Base-by-base conservation (phyloP, 78 protist species). In the Dictyostelium intermedium region DNA sequence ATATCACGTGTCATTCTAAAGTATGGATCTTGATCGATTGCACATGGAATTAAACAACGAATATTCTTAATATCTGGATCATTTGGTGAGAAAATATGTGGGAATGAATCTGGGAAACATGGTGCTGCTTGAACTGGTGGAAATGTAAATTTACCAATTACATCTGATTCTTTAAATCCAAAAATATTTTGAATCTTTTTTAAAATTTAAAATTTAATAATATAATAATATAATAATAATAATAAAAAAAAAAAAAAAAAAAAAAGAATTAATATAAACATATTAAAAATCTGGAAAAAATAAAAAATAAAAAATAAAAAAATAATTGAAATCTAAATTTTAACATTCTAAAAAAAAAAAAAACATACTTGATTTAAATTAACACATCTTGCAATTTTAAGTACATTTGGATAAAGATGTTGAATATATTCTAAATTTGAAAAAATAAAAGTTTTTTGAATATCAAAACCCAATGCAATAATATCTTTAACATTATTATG, bases 1-100 rank as follows among this genome's bases (percentile, higher is more conserved):
- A 99, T 96, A 85, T 99, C 99, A 7, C 99, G 84, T 11, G 99
- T 98, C 97, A 98, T 85, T 63, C 99, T 95, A 98, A 99, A 99
- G 93, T 99, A 99, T 35, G 99, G 99, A 91, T 99, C 99, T 92
- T 98, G 99, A 85, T 99, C 99, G 35, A 99, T 99, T 73, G 99
- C 99, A 70, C 99, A 98, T 25, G 99, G 99, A 85, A 99, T 98
- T 53, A 99, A 96, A 96, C 99, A 99, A 27, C 89, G 82, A 16
- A 98, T 56, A 47, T 76, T 61, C 69, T 43, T 34, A 18, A 41
- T 9, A 8, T 98, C 95, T 72, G 79, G 79, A 50, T 45, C 83
- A 41, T 41, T 16, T 41, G 60, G 43, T 45, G 82, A 96, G 60
- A 99, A 98, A 45, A 99, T 98, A 97, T 97, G 97, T 25, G 99